Evolutionary conservation across 2,329 filamentous ascomycete species (phyloP).

Genomic region (Biscogniauxia marginata): DNA sequence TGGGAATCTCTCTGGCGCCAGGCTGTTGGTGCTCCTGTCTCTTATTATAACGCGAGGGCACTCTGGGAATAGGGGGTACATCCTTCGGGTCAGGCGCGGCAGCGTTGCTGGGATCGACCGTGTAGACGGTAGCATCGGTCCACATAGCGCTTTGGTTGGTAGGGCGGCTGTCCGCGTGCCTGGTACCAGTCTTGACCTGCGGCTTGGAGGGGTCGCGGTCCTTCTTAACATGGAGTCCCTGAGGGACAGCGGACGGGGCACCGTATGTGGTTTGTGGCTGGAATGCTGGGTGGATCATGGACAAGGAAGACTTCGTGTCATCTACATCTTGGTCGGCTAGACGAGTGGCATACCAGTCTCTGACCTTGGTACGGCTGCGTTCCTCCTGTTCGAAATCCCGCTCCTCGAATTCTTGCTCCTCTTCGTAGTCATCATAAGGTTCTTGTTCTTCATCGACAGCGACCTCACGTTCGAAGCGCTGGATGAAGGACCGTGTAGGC

Average conservation of each 20-base stretch:
- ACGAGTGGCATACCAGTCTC: conserved; percentile 22
- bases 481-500: conserved; percentile 14
- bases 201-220: neutral
- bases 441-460: conserved; percentile 4
- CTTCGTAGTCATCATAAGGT: conserved; percentile 14
- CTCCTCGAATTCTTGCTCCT: conserved; percentile 13
- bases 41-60: conserved; percentile 20
- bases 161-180: too few relatives aligned
- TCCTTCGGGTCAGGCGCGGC: neutral
- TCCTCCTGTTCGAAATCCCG: conserved; percentile 15
- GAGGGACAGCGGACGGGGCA: conserved; percentile 20
- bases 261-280: conserved; percentile 4
- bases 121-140: conserved; percentile 26
- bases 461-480: conserved; percentile 14
- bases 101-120: conserved; percentile 2
- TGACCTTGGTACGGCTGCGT: conserved; percentile 19
- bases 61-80: conserved; percentile 19
- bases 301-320: conserved; percentile 20
- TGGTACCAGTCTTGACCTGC: too few relatives aligned
- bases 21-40: neutral
- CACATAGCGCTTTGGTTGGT: too few relatives aligned
- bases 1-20: neutral
- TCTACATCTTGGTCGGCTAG: conserved; percentile 7
- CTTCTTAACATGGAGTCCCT: conserved; percentile 14
- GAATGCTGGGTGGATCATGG: conserved; percentile 27